Evolutionary conservation across 2,329 filamentous ascomycete genomes (phyloP), one percentile per base, ranked within the genome.

Genomic region (Penicillium sp.): DNA sequence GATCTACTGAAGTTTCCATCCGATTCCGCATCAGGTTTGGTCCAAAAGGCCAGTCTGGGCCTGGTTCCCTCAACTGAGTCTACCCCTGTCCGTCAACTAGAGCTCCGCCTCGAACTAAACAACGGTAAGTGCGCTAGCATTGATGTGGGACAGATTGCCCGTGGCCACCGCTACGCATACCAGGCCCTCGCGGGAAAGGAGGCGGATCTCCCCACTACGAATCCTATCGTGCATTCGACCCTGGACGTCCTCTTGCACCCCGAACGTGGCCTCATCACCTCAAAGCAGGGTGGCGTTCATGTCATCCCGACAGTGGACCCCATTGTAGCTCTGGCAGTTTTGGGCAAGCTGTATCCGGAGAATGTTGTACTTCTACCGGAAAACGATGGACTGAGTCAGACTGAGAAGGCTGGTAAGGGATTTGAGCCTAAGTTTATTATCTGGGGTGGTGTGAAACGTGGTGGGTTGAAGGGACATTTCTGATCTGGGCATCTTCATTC

Each of bases 301-400:
- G 46, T 66, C 5, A 62, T 67, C 7, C 52, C 59, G 0, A 37
- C 40, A 3, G 11, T 43, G 2, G 54, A 61, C 10, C 42, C 47
- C 5, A 21, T 61, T 8, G 26, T 65, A 9, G 52, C 56, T 2
- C 19, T 66, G 18, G 64, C 64, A 2, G 40, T 66, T 2, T 18
- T 66, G 23, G 65, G 64, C 9, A 63, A 52, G 46, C 13, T 67
- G 9, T 67, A 66, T 43, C 65, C 64, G 2, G 61, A 55, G 26
- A 67, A 67, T 34, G 57, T 65, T 1, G 48, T 67, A 1, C 19
- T 62, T 6, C 42, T 66, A 5, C 53, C 56, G 23, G 5, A 14
- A 10, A 23, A 44, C 10, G 54, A 58, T n/a, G 34, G 16, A 0
- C 14, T 63, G 6, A 42, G 31, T n/a, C 39, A 51, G 5, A 37